Base-by-base conservation (phyloP, 495 filamentous ascomycete species). In the Daldinia caldariorum region DNA sequence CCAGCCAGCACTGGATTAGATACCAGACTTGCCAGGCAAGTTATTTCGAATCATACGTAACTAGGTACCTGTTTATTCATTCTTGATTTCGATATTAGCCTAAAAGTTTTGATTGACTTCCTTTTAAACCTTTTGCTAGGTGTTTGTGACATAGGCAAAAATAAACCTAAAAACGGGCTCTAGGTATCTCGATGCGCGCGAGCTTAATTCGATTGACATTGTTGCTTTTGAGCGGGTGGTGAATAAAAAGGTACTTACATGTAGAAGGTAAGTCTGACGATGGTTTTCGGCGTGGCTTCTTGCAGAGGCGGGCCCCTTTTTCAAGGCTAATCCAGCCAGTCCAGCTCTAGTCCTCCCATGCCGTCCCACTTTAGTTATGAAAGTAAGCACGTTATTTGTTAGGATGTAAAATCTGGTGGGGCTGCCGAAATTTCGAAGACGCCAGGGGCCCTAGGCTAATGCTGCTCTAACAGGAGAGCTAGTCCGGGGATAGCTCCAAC, bases 401-500 rank as follows among this genome's bases (percentile, higher is more conserved):
- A 43, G 20, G 22, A 56, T 16, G 13, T 47, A 54, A 70, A 70
- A 73, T 67, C 31, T 38, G n/a, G 62, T 63, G 62, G 71, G 39
- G 62, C 58, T 31, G 9, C 43, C 47, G 35, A 63, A 73, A 70
- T 73, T 70, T 73, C 39, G 67, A 60, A 49, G 16, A 43, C 37
- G 45, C 71, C 32, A 67, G 67, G 71, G 59, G 47, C 38, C 71
- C 70, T 54, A 10, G 70, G 18, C 14, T 12, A 31, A 50, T 16
- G 26, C 49, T 51, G 60, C 47, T 50, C 61, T 56, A 67, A 45
- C 0, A 29, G 7, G 9, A 29, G 55, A 39, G 41, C 59, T 73
- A 73, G 66, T 55, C 66, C 56, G 61, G 70, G 70, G 66, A 39
- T 54, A 69, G 66, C 66, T 73, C 31, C 12, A 66, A 7, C 13